Evolutionary conservation across 257 asterid genomes (phyloP).

Genomic region (Solanum rostratum): DNA sequence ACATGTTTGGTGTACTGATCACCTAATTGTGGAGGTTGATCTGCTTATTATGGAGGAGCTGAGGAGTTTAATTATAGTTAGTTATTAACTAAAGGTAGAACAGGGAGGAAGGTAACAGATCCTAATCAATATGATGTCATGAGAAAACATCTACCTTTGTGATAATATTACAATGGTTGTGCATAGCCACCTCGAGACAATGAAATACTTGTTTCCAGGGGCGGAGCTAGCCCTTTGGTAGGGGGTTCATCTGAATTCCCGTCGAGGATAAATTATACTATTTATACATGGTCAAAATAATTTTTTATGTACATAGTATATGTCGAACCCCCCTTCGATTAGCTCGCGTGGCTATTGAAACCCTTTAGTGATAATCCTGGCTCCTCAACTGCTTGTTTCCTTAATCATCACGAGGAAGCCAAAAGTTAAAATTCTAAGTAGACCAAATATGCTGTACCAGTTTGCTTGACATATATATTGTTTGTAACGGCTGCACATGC

Average conservation of each 20-base stretch:
- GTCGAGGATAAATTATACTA: no score
- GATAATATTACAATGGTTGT: background rate
- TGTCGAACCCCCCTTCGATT: no score
- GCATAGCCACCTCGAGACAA: background rate
- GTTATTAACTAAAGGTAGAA: background rate
- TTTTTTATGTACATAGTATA: no score
- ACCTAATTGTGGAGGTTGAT: background rate
- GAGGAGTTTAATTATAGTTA: background rate
- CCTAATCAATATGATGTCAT: background rate
- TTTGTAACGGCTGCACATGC: background rate
- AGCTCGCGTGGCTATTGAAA: no score
- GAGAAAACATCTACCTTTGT: background rate
- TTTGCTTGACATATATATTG: background rate
- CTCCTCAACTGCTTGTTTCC: no score
- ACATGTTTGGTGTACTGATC: background rate
- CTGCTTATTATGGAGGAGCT: background rate
- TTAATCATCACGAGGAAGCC: background rate
- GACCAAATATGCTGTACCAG: background rate
- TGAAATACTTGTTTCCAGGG: background rate
- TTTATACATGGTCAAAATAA: no score
- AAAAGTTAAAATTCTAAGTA: background rate
- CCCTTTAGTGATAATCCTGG: no score
- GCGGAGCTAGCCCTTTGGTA: no score
- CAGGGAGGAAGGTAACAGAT: background rate
- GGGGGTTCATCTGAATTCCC: no score